Evolutionary conservation across 169 alveolate genomes (phyloP).

Genomic region (Plasmodium fragile): DNA sequence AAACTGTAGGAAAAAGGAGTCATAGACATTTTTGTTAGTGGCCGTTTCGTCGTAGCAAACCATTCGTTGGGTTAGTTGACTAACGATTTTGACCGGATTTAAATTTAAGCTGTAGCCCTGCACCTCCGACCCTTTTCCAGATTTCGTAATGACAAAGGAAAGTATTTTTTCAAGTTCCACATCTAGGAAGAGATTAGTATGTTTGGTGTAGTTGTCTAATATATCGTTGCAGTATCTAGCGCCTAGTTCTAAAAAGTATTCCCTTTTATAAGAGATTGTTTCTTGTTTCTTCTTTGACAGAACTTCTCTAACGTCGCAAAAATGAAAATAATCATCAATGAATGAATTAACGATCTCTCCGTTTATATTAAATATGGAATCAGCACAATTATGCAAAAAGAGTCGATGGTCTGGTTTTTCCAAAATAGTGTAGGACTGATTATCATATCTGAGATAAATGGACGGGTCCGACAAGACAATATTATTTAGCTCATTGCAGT

Average conservation of each 20-base stretch:
- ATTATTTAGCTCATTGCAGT: constrained; percentile 48
- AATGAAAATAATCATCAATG: constrained; percentile 62
- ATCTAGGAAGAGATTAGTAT: constrained; percentile 50
- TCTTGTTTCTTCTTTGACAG: constrained; percentile 31
- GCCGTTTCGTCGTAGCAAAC: constrained; percentile 8
- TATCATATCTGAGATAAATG: constrained; percentile 60
- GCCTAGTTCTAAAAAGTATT: constrained; percentile 69
- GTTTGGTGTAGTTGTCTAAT: constrained; percentile 52
- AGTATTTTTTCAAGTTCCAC: constrained; percentile 53
- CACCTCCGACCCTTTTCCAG: constrained; percentile 66
- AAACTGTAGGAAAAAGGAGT: constrained; percentile 66
- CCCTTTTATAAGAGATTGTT: constrained; percentile 41
- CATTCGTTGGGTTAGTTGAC: constrained; percentile 39
- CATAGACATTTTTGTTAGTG: constrained; percentile 29
- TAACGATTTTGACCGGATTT: constrained; percentile 36
- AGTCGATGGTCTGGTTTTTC: constrained; percentile 69
- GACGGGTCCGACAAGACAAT: constrained; percentile 57
- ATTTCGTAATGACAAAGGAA: constrained; percentile 67
- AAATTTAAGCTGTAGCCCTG: constrained; percentile 64
- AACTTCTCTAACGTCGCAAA: constrained; percentile 32
- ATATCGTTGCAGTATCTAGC: constrained; percentile 70
- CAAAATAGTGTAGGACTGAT: constrained; percentile 53
- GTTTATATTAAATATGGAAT: constrained; percentile 65
- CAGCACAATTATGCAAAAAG: constrained; percentile 64
- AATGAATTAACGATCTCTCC: constrained; percentile 48